These are phyloP conservation scores for Candida anutae DNA, from an alignment of 1,139 yeast genomes.

Conservation along the genomic window DNA sequence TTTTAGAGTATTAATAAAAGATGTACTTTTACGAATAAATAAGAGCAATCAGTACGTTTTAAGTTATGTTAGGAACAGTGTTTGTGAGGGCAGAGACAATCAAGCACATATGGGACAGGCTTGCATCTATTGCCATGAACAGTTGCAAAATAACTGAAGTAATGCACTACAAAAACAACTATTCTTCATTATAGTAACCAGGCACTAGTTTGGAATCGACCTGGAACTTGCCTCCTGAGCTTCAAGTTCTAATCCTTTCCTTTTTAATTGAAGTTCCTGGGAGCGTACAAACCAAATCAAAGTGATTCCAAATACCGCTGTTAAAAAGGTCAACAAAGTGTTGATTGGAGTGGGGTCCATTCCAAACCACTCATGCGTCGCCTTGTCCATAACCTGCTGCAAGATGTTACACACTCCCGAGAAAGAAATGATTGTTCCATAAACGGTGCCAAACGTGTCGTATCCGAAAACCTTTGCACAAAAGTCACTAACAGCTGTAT, in stretches of 20 bases:
- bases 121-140: too few species aligned
- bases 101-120: too few species aligned
- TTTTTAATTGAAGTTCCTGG: slow-evolving; percentile 42
- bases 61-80: too few species aligned
- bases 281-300: slow-evolving; percentile 47
- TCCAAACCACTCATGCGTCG: slow-evolving; percentile 58
- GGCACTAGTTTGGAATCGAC: slow-evolving; percentile 43
- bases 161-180: too few species aligned
- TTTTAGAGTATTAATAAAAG: too few species aligned
- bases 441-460: slow-evolving; percentile 85
- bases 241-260: slow-evolving; percentile 52
- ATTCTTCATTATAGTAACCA: too few species aligned
- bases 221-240: slow-evolving; percentile 50
- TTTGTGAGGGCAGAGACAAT: too few species aligned
- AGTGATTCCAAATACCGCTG: slow-evolving; percentile 46
- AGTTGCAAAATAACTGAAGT: too few species aligned
- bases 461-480: slow-evolving; percentile 92
- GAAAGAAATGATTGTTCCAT: slow-evolving; percentile 76
- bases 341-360: slow-evolving; percentile 81
- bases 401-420: slow-evolving; percentile 71
- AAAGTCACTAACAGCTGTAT: slow-evolving; percentile 86
- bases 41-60: too few species aligned
- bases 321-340: slow-evolving; percentile 40
- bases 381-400: slow-evolving; percentile 61
- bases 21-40: too few species aligned